Evolutionary conservation across 1,284 basidiomycete species (phyloP), one percentile per base, ranked within the genome.

Genomic region (Melanopsichium pennsylvanicum): DNA sequence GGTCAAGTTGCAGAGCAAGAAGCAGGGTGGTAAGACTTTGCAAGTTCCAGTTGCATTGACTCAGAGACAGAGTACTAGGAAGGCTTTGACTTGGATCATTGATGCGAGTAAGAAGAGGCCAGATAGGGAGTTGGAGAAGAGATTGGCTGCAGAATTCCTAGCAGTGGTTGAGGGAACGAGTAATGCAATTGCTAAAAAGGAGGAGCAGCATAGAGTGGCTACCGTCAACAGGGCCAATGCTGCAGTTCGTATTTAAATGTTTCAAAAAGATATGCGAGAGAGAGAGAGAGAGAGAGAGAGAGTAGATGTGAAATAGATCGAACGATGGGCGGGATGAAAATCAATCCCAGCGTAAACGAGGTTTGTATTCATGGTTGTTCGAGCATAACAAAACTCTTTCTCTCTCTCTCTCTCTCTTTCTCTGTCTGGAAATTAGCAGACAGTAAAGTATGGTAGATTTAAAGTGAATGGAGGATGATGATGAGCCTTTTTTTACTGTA

Each of bases 201-300:
- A 81, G 41, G 76, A 81, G 48, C 79, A 86, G 45, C 92, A 94
- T 80, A 85, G 84, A 72, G 75, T 86, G 32, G 93, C 89, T 1
- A 89, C 89, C 84, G 85, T 89, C 29, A 91, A 91, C 81, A 88
- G 92, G 90, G 70, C 73, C n/a, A 80, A 80, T 46, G 68, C 75
- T 25, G 51, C 67, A 33, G 73, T 77, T n/a, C 62, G 76, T 46
- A 72, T 79, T 38, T 79, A 52, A 25, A 36, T 7, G 7, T n/a
- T 19, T 36, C 7, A 13, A 34, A 11, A 19, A 8, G 35, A n/a
- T n/a, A n/a, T n/a, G n/a, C n/a, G n/a, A n/a, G n/a, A n/a, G n/a
- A n/a, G n/a, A n/a, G n/a, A n/a, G n/a, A n/a, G n/a, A n/a, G n/a
- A n/a, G n/a, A n/a, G n/a, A n/a, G n/a, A n/a, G n/a, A n/a, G n/a